Percentiles rank a stretch among this genome's conserved stretches.
These are phyloP conservation scores for Apiotrichum akiyoshidainum DNA, from an alignment of 1,284 basidiomycete species.

Conservation along the genomic window DNA sequence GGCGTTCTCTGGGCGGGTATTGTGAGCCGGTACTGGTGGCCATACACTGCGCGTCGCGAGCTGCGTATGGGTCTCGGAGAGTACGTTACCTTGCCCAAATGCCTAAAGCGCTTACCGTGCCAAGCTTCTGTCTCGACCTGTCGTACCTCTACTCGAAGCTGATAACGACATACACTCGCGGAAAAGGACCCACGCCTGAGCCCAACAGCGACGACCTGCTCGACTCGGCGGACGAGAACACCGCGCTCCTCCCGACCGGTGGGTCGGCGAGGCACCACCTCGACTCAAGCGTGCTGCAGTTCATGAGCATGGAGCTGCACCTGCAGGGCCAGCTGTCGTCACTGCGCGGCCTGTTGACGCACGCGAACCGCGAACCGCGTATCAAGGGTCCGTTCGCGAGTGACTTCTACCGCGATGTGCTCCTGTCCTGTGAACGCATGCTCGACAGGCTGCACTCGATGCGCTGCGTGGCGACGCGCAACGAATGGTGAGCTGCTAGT, in stretches of 20 bases:
- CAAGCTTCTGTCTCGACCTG: constrained; percentile 51
- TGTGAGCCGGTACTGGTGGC: constrained; percentile 90
- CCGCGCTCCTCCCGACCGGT: constrained; percentile 11
- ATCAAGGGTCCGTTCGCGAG: constrained; percentile 89
- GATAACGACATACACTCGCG: constrained; percentile 40
- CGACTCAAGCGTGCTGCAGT: constrained; percentile 60
- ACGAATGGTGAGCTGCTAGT: constrained; percentile 80
- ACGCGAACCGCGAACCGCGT: constrained; percentile 88
- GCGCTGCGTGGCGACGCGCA: constrained; percentile 87
- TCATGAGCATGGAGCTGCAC: constrained; percentile 93
- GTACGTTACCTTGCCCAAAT: no score
- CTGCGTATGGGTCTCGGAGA: constrained; percentile 79
- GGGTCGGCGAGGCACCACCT: constrained; percentile 32
- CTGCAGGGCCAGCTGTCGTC: constrained; percentile 85
- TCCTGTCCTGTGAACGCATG: constrained; percentile 83
- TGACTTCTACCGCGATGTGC: constrained; percentile 72
- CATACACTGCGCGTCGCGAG: constrained; percentile 84
- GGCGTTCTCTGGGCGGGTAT: constrained; percentile 87
- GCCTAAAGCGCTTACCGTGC: no score
- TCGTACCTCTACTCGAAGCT: constrained; percentile 52
- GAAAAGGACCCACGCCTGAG: constrained; percentile 18
- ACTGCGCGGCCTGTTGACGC: constrained; percentile 72
- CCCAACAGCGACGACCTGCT: no score
- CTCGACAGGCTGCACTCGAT: constrained; percentile 84
- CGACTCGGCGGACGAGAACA: constrained; percentile 4